Base-by-base conservation (phyloP, 2,329 filamentous ascomycete species). In the Atkinsonella texensis region DNA sequence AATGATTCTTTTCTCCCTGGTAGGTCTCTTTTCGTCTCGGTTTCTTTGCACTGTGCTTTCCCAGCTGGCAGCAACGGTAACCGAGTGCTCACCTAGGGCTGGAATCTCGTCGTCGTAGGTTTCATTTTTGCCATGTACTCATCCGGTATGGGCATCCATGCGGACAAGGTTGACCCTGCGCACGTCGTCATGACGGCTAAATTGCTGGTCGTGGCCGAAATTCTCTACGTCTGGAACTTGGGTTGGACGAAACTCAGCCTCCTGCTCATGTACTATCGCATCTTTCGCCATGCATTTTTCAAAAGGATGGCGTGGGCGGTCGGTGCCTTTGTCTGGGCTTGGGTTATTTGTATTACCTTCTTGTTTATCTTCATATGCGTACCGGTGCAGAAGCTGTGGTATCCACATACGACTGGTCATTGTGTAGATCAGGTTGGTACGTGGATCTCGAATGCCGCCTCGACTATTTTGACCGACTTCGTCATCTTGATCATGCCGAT, bases 281-380 rank as follows among this genome's bases (percentile, higher is more conserved):
- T 78, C 55, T 78, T 78, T 59, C 71, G 64, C 18, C 62, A 71
- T 4, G 63, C 63, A 0, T 67, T 65, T 52, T 72, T 76, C 54
- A 69, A 69, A 56, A 68, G 63, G 53, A 67, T 67, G 58, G 66
- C 67, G 1, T 69, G 66, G 57, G 58, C 62, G 2, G 64, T 76
- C 5, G 70, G 67, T 9, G 53, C 56, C 15, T 69, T 78, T 7
- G 66, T 72, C 39, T 64, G 76, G 52, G 60, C 62, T 20, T 78
- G 75, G 74, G 68, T 70, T 32, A 61, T 77, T 33, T 65, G 65
- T 52, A 71, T 75, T 54, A 72, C 71, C 9, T 73, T 73, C 49
- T 64, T 76, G 41, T 73, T 71, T 59, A 68, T 76, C 52, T 78
- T 79, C 57, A 73, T 76, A 57, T 79, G 75, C 61, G 64, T 69